Evolutionary conservation across 495 filamentous ascomycete species (phyloP), one percentile per base, ranked within the genome.

Genomic region (Neurospora sublineolata): DNA sequence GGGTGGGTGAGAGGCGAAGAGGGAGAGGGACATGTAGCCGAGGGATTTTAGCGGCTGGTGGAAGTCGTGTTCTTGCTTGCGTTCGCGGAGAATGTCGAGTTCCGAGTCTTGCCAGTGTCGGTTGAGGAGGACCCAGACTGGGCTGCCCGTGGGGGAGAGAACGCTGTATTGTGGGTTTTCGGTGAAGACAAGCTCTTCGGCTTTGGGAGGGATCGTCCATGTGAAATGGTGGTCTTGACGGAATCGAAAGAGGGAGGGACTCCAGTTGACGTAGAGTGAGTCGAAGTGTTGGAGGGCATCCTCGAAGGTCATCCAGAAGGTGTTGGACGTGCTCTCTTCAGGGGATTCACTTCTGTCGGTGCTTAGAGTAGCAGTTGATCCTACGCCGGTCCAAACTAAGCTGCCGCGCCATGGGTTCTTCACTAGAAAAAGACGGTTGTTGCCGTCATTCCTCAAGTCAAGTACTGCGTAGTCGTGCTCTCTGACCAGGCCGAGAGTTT

Each of bases 401-500:
- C 91, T 92, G 69, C 94, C 90, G 68, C 90, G 91, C 96, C 96
- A 98, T 9, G 96, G 96, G 77, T 99, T 98, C 77, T 99, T 98
- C 73, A 99, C 85, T 1, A 97, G 85, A 37, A 97, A 82, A 42
- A 89, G 84, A 30, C 89, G 86, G 71, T 87, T 87, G 69, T 68
- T 60, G 37, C 46, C 83, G 52, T 87, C 79, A 74, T 89, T 90
- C 71, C 88, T 89, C 84, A 98, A 83, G 72, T 96, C 89, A 30
- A 97, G 78, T 30, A 98, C 90, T 7, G 93, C 94, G 79, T 99
- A 99, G 79, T 97, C 95, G 79, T 99, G 95, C 79, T 97, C 90
- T 23, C 89, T 90, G 7, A 90, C 90, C 14, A 99, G 82, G 0
- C 94, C 94, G n/a, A 95, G 80, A 9, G 89, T 87, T 71, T 87